Conservation (phyloP, 108 stramenopile genomes). For the Pseudonitzschia multiseries region DNA sequence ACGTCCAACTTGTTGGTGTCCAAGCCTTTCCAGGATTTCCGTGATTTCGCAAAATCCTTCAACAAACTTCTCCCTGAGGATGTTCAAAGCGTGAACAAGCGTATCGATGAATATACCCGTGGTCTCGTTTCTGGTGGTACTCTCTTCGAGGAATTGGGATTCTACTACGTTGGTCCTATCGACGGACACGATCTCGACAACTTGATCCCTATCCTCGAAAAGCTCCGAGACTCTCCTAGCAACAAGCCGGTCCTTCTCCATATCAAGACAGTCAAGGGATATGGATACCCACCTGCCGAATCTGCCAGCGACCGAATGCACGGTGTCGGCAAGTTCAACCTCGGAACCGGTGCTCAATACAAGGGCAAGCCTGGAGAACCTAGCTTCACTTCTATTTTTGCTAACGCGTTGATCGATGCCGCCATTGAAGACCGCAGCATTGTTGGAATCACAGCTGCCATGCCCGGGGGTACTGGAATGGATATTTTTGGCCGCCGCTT, state of each 20-base stretch:
- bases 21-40: constrained; percentile 95
- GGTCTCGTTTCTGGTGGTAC: constrained; percentile 95
- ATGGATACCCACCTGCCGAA: constrained; percentile 95
- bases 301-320: constrained; percentile 94
- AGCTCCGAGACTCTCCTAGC: constrained; percentile 79
- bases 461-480: constrained; percentile 99
- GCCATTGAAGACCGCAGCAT: constrained; percentile 91
- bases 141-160: constrained; percentile 96
- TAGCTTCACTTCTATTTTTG: constrained; percentile 92
- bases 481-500: constrained; percentile 96
- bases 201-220: constrained; percentile 94
- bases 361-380: constrained; percentile 79
- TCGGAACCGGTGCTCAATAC: constrained; percentile 89
- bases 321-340: constrained; percentile 96
- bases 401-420: constrained; percentile 88
- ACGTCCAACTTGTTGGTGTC: constrained; percentile 92
- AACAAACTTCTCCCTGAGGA: constrained; percentile 91
- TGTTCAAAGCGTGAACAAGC: constrained; percentile 94
- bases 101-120: constrained; percentile 97
- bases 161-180: constrained; percentile 97
- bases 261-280: constrained; percentile 93
- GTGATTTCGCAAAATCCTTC: constrained; percentile 91
- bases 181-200: constrained; percentile 98
- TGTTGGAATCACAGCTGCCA: constrained; percentile 97
- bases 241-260: constrained; percentile 94